These are phyloP conservation scores for Cytospora mali DNA, from an alignment of 2,329 filamentous ascomycete species.

Conservation along the genomic window DNA sequence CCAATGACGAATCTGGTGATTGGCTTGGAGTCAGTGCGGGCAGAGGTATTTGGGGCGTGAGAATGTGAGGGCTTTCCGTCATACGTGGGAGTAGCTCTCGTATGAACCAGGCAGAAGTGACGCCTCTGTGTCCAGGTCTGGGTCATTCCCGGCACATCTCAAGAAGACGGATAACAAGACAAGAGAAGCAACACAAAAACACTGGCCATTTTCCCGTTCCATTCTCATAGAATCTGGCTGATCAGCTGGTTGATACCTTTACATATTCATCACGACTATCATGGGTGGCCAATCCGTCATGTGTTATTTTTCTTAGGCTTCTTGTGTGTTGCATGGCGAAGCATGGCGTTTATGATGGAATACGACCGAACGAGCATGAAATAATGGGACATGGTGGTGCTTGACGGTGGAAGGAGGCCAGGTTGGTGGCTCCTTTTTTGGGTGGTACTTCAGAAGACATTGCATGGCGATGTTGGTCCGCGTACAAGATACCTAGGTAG, in stretches of 20 bases:
- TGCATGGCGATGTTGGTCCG: neutral
- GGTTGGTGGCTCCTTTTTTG: neutral
- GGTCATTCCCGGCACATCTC: neutral
- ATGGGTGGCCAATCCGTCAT: neutral
- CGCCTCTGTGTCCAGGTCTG: neutral
- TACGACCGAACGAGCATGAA: slow-evolving; percentile 18
- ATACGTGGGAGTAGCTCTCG: neutral
- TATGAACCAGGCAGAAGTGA: neutral
- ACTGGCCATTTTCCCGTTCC: slow-evolving; percentile 6
- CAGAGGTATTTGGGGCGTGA: slow-evolving; percentile 79
- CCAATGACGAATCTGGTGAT: slow-evolving; percentile 71
- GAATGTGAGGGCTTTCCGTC: slow-evolving; percentile 29
- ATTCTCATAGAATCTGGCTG: slow-evolving; percentile 20
- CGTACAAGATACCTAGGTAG: neutral
- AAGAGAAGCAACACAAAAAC: slow-evolving; percentile 15
- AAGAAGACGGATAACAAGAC: slow-evolving; percentile 5
- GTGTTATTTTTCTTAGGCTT: neutral
- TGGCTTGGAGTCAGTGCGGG: slow-evolving; percentile 85
- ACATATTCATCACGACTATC: slow-evolving; percentile 6
- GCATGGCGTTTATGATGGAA: slow-evolving; percentile 26
- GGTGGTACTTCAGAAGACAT: neutral
- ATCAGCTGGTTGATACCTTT: slow-evolving; percentile 15
- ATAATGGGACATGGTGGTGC: slow-evolving; percentile 1
- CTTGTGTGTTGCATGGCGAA: slow-evolving; percentile 23
- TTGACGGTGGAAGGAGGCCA: neutral